Base-by-base conservation (phyloP, 352 stramenopile species). In the Phytopythium chamaehyphon region DNA sequence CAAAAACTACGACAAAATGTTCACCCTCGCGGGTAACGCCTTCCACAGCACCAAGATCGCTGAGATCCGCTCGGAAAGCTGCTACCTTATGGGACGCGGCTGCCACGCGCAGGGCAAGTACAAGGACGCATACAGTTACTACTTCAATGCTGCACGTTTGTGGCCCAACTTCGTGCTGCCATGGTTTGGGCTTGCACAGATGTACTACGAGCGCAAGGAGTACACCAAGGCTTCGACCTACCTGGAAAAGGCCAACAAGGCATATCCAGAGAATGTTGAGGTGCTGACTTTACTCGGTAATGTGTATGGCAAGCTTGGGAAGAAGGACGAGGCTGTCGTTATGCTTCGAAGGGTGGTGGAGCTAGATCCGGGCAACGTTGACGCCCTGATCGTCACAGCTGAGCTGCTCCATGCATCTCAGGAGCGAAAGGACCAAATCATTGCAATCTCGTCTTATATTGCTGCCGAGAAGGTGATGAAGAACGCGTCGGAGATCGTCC, bases 101-200 rank as follows among this genome's bases (percentile, higher is more conserved):
- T 94, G 93, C 51, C 96, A 99, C 62, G 90, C 94, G 31, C 79
- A 81, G 52, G 87, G 86, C 48, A 96, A 98, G 57, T 96, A 97
- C 69, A 95, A 98, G 60, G 85, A 98, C 53, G 96, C 96, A 12
- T 96, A 97, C 62, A 96, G 93, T 62, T 97, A 98, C 64, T 99
- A 99, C 71, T 95, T 97, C 51, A 95, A 97, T 52, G 93, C 95
- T 26, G 95, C 79, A 22, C 80, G 83, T 15, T 66, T 90, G n/a
- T 90, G 80, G 76, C 76, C 83, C 4, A 90, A 92, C 62, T 93
- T 94, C 36, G 85, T 92, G 31, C 61, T 93, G 18, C 83, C 85
- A 9, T 94, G 83, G 83, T 86, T 93, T 47, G 85, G 85, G 1
- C 49, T 95, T 10, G 85, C 82, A n/a, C 85, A 95, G 48, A 95